Base-by-base conservation (phyloP, 495 filamentous ascomycete genomes). In the Elaphomyces granulatus region DNA sequence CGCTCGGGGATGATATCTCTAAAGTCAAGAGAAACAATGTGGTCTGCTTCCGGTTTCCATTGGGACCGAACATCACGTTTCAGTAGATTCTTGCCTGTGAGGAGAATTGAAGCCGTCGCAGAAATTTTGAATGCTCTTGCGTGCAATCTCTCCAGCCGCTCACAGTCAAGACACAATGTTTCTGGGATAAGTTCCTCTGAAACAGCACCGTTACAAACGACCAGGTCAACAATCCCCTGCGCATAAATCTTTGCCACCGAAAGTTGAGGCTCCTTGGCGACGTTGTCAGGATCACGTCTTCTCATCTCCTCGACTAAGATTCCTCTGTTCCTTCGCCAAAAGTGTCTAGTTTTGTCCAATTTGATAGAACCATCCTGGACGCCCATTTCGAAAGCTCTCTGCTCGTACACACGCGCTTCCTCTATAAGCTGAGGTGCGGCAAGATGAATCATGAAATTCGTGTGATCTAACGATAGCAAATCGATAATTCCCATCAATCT, bases 21-120 rank as follows among this genome's bases (percentile, higher is more conserved):
- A 36, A 75, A 64, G 38, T 75, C 64, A 32, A 74, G 53, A 2
- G 65, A 66, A 36, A 80, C 64, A 44, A 95, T 78, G 3, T 87
- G 77, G 23, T 77, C 71, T 0, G 87, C 84, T 50, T 96, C 86
- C 8, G 70, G 66, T 58, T 82, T 87, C 92, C 92, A 98, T 35
- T 84, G 81, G 2, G 73, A 76, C 20, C 90, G 79, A 15, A 87
- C 81, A 56, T 96, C 88, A 15, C 90, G 80, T 59, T 92, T 93
- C 34, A 98, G 77, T 8, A 95, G 68, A 52, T 94, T 96, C 67
- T 98, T 98, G 47, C 83, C 85, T 1, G 92, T 92, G 21, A 96
- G 58, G 4, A 93, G 67, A 40, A 96, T 87, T 15, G 77, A 72
- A 14, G 83, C 83, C 6, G 86, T 74, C 15, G 84, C 82, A 16